Conservation (phyloP, 495 filamentous ascomycete species). For the Xylaria castorea region DNA sequence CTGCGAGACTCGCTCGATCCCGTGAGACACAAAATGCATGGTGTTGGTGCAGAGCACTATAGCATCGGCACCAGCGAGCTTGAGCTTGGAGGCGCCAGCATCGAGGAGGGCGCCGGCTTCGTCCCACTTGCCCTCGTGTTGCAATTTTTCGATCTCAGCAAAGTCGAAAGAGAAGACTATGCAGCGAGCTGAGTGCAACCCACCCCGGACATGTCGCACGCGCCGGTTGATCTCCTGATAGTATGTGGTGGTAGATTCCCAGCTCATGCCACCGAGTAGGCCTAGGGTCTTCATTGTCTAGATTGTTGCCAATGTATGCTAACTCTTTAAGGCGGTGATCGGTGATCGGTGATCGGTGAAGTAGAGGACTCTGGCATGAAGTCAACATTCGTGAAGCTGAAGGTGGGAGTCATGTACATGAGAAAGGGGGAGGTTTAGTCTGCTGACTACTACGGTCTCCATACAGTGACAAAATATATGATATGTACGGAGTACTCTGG, state of each 20-base stretch:
- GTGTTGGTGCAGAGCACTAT: constrained; percentile 23
- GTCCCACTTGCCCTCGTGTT: constrained; percentile 24
- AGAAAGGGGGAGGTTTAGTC: constrained; percentile 11
- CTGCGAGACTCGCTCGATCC: constrained; percentile 16
- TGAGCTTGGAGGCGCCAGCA: constrained; percentile 14
- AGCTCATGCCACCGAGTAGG: constrained; percentile 24
- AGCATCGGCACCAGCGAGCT: constrained; percentile 20
- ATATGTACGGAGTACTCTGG: not conserved
- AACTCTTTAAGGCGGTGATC: not conserved
- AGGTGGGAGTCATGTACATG: not conserved
- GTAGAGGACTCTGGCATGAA: not conserved
- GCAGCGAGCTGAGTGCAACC: constrained; percentile 23
- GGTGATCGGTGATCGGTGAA: not conserved
- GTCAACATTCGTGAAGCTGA: not conserved
- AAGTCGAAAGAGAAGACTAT: constrained; percentile 26
- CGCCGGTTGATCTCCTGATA: constrained; percentile 26
- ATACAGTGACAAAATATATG: not conserved
- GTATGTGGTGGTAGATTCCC: constrained; percentile 22
- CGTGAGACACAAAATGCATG: constrained; percentile 17
- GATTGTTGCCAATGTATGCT: not conserved
- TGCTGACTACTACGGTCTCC: constrained; percentile 11
- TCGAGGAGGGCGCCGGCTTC: constrained; percentile 19
- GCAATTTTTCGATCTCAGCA: constrained; percentile 19
- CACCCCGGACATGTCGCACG: constrained; percentile 16
- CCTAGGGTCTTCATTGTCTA: constrained; percentile 21